Evolutionary conservation across 169 alveolate genomes (phyloP), one percentile per base, ranked within the genome.

Genomic region (Babesia gibsoni): DNA sequence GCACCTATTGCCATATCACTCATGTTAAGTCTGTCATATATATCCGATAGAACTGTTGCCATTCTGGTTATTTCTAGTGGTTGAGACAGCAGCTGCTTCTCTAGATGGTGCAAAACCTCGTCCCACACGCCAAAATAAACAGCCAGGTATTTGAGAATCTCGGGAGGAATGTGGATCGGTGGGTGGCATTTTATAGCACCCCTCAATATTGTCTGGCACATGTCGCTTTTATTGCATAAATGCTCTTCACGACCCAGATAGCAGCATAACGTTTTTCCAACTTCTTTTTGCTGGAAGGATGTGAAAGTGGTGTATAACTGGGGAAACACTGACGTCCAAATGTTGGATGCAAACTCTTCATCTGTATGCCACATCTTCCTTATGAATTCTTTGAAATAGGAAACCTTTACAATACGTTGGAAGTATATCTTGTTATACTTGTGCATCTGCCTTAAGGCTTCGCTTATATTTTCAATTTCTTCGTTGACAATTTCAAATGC

Each of bases 11-110:
- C n/a, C 59, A 77, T 49, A 39, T 77, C 86, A 23, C 22, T 27
- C 73, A 57, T 43, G 67, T 64, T 56, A 29, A 77, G 67, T 12
- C 67, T 18, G 29, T 63, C 68, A 41, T 61, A 67, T 30, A 77
- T 3, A 20, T 77, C 86, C 9, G 86, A 77, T 18, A 77, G 37
- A 16, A 77, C 74, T 4, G 81, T 67, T 9, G 86, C 79, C 49
- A 68, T 67, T 14, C 80, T 39, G 27, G 86, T 77, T 10, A 77
- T 67, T 25, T 77, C 86, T 36, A 77, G 49, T 6, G 86, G 86
- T 41, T 77, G 86, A 0, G 86, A 54, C 35, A 77, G 49, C 37
- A 77, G 48, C 41, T 63, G 67, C 42, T 77, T 77, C 50, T 77
- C 86, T 52, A 77, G 67, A 20, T 77, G 69, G 53, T 69, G 57